These are phyloP conservation scores for Ophiostoma himal-ulmi DNA, from an alignment of 2,329 filamentous ascomycete species.

Conservation along the genomic window DNA sequence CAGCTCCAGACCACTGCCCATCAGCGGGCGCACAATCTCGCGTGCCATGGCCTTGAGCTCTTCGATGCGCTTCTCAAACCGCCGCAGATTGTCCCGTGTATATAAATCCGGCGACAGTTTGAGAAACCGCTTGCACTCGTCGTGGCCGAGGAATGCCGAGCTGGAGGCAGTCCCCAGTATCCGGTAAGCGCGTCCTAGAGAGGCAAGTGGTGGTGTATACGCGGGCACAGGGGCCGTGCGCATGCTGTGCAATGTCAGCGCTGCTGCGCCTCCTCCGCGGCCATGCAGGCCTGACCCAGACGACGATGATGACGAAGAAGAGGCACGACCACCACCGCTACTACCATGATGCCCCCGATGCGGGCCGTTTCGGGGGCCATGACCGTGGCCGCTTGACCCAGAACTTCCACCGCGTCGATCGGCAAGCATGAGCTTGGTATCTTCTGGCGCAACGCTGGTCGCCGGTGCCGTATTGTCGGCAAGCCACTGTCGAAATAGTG, in stretches of 20 bases:
- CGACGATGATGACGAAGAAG: slow-evolving; percentile 26
- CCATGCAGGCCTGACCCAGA: slow-evolving; percentile 15
- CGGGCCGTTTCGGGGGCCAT: slow-evolving; percentile 27
- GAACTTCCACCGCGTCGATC: slow-evolving; percentile 29
- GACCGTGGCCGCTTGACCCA: slow-evolving; percentile 21
- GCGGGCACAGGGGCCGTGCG: slow-evolving; percentile 32
- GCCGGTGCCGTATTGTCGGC: slow-evolving; percentile 80
- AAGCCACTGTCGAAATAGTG: slow-evolving; percentile 86
- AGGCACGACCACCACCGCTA: slow-evolving; percentile 31
- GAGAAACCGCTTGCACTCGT: slow-evolving; percentile 85
- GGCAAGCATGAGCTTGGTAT: slow-evolving; percentile 25
- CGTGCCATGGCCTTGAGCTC: slow-evolving; percentile 81
- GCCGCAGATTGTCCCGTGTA: slow-evolving; percentile 73
- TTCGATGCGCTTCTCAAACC: slow-evolving; percentile 81
- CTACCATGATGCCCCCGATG: slow-evolving; percentile 26
- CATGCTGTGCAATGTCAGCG: slow-evolving; percentile 24
- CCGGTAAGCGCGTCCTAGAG: slow-evolving; percentile 68
- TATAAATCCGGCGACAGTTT: slow-evolving; percentile 79
- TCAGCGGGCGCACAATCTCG: slow-evolving; percentile 76
- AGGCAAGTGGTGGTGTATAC: slow-evolving; percentile 46
- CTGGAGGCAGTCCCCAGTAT: slow-evolving; percentile 60
- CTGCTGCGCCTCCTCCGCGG: neutral
- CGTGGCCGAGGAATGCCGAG: slow-evolving; percentile 66
- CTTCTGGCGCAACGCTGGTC: slow-evolving; percentile 35
- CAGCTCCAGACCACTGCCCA: slow-evolving; percentile 78